Percentiles rank a stretch among this genome's conserved stretches.
Evolutionary conservation across 2,329 filamentous ascomycete species (phyloP).

Genomic region (Cladosporium sp.): DNA sequence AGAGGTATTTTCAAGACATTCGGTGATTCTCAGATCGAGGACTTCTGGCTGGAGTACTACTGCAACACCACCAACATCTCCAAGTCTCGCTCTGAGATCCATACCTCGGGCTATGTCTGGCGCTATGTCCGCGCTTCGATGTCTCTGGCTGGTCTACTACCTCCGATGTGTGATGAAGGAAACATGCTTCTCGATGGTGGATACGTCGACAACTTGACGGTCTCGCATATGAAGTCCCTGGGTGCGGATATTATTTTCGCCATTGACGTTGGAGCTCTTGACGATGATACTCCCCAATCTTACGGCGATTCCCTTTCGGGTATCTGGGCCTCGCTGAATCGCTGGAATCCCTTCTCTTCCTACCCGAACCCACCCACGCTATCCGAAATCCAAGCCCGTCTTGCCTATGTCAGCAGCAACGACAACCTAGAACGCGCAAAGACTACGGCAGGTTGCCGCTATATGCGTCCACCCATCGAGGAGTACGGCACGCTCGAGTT

Average conservation of each 20-base stretch:
- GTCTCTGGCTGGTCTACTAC: constrained; percentile 88
- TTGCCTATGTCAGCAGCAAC: constrained; percentile 92
- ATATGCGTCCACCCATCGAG: constrained; percentile 95
- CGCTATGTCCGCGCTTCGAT: constrained; percentile 94
- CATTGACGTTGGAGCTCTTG: constrained; percentile 86
- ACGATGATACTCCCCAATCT: constrained; percentile 84
- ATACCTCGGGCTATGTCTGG: constrained; percentile 96
- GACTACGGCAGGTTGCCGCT: constrained; percentile 81
- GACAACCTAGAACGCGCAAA: constrained; percentile 94
- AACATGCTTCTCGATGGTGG: constrained; percentile 95
- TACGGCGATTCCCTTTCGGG: constrained; percentile 95
- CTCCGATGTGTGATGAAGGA: constrained; percentile 92
- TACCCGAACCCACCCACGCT: constrained; percentile 90
- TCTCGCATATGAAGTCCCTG: constrained; percentile 92
- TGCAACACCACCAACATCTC: constrained; percentile 99
- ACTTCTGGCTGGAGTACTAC: constrained; percentile 98
- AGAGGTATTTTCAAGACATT: constrained; percentile 98
- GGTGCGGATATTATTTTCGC: constrained; percentile 94
- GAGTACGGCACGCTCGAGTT: constrained; percentile 93
- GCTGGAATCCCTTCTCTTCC: constrained; percentile 92
- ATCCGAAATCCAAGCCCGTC: constrained; percentile 88
- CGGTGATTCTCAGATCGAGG: constrained; percentile 93
- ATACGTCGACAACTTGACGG: constrained; percentile 95
- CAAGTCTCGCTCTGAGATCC: constrained; percentile 85
- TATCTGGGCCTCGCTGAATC: constrained; percentile 89